Evolutionary conservation across 768 basidiomycete genomes (phyloP), one percentile per base, ranked within the genome.

Genomic region (Suillus ampliporus): DNA sequence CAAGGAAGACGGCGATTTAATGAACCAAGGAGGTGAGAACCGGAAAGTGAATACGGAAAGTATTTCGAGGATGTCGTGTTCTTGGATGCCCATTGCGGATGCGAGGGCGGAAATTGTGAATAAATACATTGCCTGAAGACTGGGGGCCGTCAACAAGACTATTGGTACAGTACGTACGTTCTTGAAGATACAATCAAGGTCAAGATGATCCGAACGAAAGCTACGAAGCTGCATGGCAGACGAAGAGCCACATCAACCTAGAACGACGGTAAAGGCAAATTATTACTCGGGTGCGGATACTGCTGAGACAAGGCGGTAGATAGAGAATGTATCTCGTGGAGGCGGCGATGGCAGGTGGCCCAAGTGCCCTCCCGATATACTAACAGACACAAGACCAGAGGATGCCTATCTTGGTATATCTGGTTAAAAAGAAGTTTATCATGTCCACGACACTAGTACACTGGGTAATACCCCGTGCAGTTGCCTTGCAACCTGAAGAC

Each of bases 391-490:
- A 13, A 57, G 58, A 41, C 37, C 67, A 51, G 66, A 72, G 72
- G 43, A 56, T 15, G 28, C 71, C 52, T 64, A 69, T 69, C 72
- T 26, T 61, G 72, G 71, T 57, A 65, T 61, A 71, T 69, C 59
- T 54, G 51, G 40, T 57, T 19, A 21, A 38, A n/a, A 54, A 3
- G 10, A 15, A 17, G 15, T 41, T 15, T 17, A n/a, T 46, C 21
- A 23, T 23, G 10, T 21, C 3, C 21, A 23, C 11, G 26, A 21
- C 38, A 17, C 54, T 56, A 19, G 37, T 34, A 15, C n/a, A n/a
- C 26, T 17, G 10, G 37, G 38, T 40, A 19, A 37, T n/a, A n/a
- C n/a, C n/a, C n/a, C n/a, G n/a, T n/a, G n/a, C n/a, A n/a, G n/a
- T n/a, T n/a, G n/a, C n/a, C 37, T 15, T 23, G 21, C 17, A 56